A percentile compares a stretch with the other conserved stretches of the same genome.
These are phyloP conservation scores for Zalaria sp. DNA, from an alignment of 2,329 filamentous ascomycete species.

Conservation along the genomic window DNA sequence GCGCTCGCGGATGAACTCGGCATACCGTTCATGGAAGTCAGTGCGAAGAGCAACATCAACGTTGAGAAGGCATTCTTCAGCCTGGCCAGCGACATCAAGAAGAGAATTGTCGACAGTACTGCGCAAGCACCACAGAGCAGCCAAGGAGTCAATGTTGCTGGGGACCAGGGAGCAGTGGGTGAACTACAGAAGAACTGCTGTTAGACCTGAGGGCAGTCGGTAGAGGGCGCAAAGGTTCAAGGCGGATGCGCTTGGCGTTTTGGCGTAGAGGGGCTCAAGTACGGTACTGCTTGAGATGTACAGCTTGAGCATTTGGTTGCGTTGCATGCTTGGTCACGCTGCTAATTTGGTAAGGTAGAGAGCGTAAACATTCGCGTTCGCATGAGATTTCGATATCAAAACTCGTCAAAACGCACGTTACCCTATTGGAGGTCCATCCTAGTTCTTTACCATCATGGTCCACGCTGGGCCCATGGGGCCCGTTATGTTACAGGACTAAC, in stretches of 20 bases:
- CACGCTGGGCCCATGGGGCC: no score
- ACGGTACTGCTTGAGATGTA: background rate
- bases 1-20: slow-evolving; percentile 87
- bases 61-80: slow-evolving; percentile 98
- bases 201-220: slow-evolving; percentile 31
- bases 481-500: no score
- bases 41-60: slow-evolving; percentile 98
- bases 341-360: no score
- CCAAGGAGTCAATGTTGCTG: slow-evolving; percentile 15
- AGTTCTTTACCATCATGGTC: no score
- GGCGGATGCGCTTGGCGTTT: background rate
- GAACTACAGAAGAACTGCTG: slow-evolving; percentile 46
- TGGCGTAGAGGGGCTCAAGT: background rate
- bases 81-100: slow-evolving; percentile 94
- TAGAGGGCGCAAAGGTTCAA: background rate
- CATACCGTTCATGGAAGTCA: slow-evolving; percentile 96
- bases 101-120: slow-evolving; percentile 78
- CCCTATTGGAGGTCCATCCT: no score
- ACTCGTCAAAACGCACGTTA: no score
- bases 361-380: background rate
- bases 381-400: background rate
- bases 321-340: background rate
- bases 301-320: background rate
- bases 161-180: slow-evolving; percentile 12
- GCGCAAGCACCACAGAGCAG: slow-evolving; percentile 7